Conservation (phyloP, 1,139 yeast species). For the Suhomyces yuchorum region DNA sequence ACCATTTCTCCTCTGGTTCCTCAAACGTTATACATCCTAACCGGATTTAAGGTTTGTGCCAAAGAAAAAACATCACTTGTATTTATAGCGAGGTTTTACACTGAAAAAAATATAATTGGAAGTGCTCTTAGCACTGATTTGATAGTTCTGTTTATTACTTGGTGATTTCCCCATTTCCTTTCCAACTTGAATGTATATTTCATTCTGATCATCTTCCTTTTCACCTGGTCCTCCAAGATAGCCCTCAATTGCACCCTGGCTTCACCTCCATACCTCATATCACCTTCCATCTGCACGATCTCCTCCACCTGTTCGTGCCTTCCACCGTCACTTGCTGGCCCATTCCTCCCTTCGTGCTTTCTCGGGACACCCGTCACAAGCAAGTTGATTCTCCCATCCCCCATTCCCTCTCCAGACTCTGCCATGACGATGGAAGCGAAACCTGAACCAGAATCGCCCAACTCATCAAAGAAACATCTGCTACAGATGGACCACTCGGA, state of each 20-base stretch:
- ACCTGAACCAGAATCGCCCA: constrained; percentile 1
- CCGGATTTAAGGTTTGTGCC: constrained; percentile 7
- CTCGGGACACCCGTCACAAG: not conserved
- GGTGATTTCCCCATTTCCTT: not conserved
- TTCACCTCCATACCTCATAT: not conserved
- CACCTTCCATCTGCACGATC: not conserved
- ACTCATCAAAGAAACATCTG: constrained; percentile 3
- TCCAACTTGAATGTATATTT: not conserved
- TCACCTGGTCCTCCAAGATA: not conserved
- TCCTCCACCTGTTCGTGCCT: not conserved
- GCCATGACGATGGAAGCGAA: constrained; percentile 2
- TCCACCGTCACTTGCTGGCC: not conserved
- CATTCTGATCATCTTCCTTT: not conserved
- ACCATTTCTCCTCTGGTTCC: not conserved
- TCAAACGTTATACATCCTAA: not conserved
- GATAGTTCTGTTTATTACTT: not conserved
- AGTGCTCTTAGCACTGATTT: constrained; percentile 6
- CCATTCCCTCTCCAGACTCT: not conserved
- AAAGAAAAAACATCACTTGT: constrained; percentile 5
- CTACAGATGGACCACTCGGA: not conserved
- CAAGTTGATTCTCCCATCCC: constrained; percentile 1
- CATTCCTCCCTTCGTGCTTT: not conserved
- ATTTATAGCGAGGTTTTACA: constrained; percentile 4
- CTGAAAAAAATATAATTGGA: constrained; percentile 6
- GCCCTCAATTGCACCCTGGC: not conserved